Evolutionary conservation across 345 rosid species (phyloP), one percentile per base, ranked within the genome.

Genomic region (Kandelia obovata): DNA sequence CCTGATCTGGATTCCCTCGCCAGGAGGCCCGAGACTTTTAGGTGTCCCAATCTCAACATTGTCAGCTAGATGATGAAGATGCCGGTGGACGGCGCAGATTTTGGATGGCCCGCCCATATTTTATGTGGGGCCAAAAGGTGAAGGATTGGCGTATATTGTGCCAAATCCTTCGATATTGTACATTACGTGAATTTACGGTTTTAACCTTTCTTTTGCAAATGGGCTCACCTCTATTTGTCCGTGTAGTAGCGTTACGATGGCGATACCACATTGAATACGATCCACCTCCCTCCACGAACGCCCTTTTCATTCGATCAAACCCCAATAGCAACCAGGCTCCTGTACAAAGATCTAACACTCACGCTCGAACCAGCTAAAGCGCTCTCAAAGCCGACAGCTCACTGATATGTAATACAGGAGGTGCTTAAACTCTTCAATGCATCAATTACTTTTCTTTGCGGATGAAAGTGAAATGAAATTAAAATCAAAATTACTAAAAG

Each of bases 51-150:
- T 32, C 53, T 76, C 1, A 71, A 62, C 6, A 61, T 71, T 5
- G 35, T 66, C 9, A 76, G 79, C 13, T 76, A 21, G 21, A 21
- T 75, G 75, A 61, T 53, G 20, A 20, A 52, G 27, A 16, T 76
- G 51, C 75, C 79, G 5, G 11, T 68, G 10, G 46, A 55, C 20
- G 77, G 47, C 21, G 72, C 68, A 30, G 72, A 74, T 46, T 74
- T 74, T 47, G 77, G 77, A 10, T 62, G 63, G 72, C 69, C 72
- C 9, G 13, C 47, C 17, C 72, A 64, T 0, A 13, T 21, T 56
- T 2, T 32, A 6, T 15, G 27, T 43, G 21, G 62, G 72, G 5
- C 37, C 57, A 0, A 60, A 59, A 21, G 55, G 6, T 7, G 72
- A 62, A 23, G 77, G 72, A 4, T 67, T n/a, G 55, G 62, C n/a